Percentiles rank a stretch among this genome's conserved stretches.
Conservation (phyloP, 495 filamentous ascomycete species). For the Penicillium flavigenum region DNA sequence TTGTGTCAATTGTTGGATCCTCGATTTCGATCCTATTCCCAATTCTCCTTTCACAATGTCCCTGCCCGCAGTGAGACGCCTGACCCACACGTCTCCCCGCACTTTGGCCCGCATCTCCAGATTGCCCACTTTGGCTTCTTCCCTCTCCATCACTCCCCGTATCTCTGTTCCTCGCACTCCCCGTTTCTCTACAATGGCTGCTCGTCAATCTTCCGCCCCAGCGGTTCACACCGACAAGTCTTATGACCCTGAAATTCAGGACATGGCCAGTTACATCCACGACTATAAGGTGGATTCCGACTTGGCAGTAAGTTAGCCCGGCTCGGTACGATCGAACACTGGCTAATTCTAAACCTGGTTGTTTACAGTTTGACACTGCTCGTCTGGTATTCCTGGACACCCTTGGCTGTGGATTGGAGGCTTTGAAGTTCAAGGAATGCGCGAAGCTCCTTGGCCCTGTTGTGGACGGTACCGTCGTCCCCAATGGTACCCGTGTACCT, state of each 20-base stretch:
- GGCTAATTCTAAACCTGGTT: neutral
- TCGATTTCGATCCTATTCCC: conserved; percentile 17
- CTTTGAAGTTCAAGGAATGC: conserved; percentile 93
- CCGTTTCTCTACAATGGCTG: conserved; percentile 51
- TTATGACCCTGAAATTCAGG: conserved; percentile 88
- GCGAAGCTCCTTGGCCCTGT: conserved; percentile 91
- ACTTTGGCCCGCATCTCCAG: conserved; percentile 48
- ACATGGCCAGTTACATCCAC: conserved; percentile 92
- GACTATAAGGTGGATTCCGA: conserved; percentile 87
- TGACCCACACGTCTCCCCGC: conserved; percentile 53
- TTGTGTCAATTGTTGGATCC: conserved; percentile 8
- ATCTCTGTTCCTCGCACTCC: conserved; percentile 27
- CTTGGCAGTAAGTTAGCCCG: conserved; percentile 69
- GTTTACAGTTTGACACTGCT: conserved; percentile 80
- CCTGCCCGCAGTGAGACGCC: conserved; percentile 43
- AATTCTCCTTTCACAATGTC: conserved; percentile 26
- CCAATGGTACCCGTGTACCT: conserved; percentile 87
- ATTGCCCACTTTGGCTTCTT: conserved; percentile 31
- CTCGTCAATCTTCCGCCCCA: conserved; percentile 43
- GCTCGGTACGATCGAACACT: neutral
- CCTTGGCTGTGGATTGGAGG: conserved; percentile 93
- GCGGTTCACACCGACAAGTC: conserved; percentile 45
- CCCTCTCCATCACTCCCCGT: conserved; percentile 23
- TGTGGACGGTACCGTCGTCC: conserved; percentile 86
- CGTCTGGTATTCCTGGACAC: conserved; percentile 91